Percentiles rank a stretch among this genome's conserved stretches.
These are phyloP conservation scores for Amanita brunnescens DNA, from an alignment of 768 basidiomycete species.

Conservation along the genomic window DNA sequence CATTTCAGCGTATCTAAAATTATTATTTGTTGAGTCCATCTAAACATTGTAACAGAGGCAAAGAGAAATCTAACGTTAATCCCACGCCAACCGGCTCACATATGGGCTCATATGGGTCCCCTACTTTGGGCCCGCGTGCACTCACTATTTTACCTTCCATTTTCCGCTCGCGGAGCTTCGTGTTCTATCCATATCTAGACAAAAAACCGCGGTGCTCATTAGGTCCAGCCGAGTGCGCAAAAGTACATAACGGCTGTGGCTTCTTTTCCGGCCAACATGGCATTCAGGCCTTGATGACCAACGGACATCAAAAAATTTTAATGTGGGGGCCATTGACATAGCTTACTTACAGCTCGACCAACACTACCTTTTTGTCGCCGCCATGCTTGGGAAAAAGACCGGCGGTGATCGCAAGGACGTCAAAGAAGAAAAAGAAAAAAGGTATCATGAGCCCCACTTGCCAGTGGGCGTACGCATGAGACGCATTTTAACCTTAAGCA, in stretches of 20 bases:
- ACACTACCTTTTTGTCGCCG: no score
- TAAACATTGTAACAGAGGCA: neutral
- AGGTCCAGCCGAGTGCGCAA: slow-evolving; percentile 87
- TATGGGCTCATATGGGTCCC: slow-evolving; percentile 90
- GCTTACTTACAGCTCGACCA: no score
- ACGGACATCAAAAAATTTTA: slow-evolving; percentile 77
- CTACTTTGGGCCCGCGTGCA: slow-evolving; percentile 64
- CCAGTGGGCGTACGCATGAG: no score
- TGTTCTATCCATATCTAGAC: neutral
- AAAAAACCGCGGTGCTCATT: slow-evolving; percentile 21
- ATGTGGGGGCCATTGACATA: slow-evolving; percentile 80
- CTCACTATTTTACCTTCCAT: slow-evolving; percentile 89
- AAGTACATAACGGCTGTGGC: slow-evolving; percentile 94
- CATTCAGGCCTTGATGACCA: slow-evolving; percentile 86
- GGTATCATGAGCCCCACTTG: no score
- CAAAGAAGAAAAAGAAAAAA: no score
- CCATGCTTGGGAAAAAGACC: no score
- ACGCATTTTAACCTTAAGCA: no score
- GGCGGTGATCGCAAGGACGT: no score
- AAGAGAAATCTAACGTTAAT: slow-evolving; percentile 53
- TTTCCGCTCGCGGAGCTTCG: slow-evolving; percentile 47
- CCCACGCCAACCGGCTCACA: slow-evolving; percentile 74
- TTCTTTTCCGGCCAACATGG: slow-evolving; percentile 60
- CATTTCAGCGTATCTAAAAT: slow-evolving; percentile 69
- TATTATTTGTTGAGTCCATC: slow-evolving; percentile 2